Percentiles rank a stretch among this genome's conserved stretches.
Conservation (phyloP, 2,329 filamentous ascomycete species). For the Bipolaris sorokiniana region DNA sequence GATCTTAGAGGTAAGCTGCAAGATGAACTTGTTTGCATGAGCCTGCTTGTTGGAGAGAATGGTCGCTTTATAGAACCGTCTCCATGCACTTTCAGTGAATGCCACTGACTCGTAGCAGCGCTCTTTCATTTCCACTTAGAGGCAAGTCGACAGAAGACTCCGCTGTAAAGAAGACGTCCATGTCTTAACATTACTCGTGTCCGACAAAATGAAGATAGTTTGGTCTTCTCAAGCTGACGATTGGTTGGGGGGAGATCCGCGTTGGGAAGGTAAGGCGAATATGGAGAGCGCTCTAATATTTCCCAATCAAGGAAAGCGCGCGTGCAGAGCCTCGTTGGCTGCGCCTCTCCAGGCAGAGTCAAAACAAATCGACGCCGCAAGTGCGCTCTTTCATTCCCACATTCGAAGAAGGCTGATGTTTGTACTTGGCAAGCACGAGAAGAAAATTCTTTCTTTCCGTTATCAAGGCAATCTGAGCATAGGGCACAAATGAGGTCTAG, state of each 20-base stretch:
- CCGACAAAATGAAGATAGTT: not conserved
- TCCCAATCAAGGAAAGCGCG: not conserved
- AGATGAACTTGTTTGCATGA: not conserved
- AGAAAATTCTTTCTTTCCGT: not conserved
- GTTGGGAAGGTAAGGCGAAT: not conserved
- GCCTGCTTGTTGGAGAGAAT: not conserved
- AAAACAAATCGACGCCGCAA: not conserved
- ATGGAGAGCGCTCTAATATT: not conserved
- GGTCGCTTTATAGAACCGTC: not conserved
- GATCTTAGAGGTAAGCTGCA: not conserved
- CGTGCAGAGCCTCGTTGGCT: not conserved
- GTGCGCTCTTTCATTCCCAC: not conserved
- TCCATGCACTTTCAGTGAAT: not conserved
- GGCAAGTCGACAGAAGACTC: too few species aligned
- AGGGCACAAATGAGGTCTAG: conserved; percentile 16
- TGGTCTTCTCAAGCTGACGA: not conserved
- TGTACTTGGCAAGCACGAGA: not conserved
- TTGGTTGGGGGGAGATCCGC: not conserved
- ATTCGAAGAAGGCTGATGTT: not conserved
- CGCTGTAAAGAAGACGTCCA: not conserved
- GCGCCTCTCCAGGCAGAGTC: not conserved
- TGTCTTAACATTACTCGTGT: too few species aligned
- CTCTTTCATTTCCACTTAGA: not conserved
- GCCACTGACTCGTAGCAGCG: not conserved
- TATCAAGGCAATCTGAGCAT: not conserved